Evolutionary conservation across 208 protist genomes (phyloP), one percentile per base, ranked within the genome.

Genomic region (Vickermania ingenoplastis): DNA sequence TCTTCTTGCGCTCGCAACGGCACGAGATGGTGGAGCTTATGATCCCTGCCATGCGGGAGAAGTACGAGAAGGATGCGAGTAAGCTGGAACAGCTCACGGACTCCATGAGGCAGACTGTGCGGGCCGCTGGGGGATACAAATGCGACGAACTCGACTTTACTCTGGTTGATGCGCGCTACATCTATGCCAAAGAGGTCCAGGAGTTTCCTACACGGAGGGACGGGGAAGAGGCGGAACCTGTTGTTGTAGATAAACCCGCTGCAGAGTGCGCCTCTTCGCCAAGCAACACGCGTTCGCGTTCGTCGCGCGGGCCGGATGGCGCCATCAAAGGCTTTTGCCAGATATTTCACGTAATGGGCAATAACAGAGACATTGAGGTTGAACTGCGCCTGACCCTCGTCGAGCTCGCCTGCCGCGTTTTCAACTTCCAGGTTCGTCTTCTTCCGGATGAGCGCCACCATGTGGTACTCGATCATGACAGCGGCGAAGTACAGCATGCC

Each of bases 11-110:
- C 21, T 72, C 74, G 1, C 80, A 81, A 11, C 31, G 25, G 26
- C 63, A 57, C 1, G 84, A 83, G 3, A 73, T 89, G 51, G 53
- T 29, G 17, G 11, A 45, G 41, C 86, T 91, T 80, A 86, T 94
- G 78, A 50, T 72, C 22, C 57, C 70, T 28, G 48, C 75, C 24
- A 67, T 95, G 63, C 65, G 63, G 53, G 69, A 81, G 30, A 69
- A 63, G 51, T 87, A 89, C 67, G 29, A 48, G 7, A 31, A 26
- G 41, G 48, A 59, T 3, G n/a, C 21, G 5, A 59, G 25, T 2
- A 52, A 49, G n/a, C 31, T 77, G 3, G 61, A 54, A 25, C 67
- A 73, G 49, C 65, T 94, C 49, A 67, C 82, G 65, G 50, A 54
- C 17, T 72, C 67, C 23, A 71, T 94, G 52, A 56, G 71, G 41